phyloP scores from a whole-genome alignment of 768 basidiomycete species.

The Suillus subaureus region DNA sequence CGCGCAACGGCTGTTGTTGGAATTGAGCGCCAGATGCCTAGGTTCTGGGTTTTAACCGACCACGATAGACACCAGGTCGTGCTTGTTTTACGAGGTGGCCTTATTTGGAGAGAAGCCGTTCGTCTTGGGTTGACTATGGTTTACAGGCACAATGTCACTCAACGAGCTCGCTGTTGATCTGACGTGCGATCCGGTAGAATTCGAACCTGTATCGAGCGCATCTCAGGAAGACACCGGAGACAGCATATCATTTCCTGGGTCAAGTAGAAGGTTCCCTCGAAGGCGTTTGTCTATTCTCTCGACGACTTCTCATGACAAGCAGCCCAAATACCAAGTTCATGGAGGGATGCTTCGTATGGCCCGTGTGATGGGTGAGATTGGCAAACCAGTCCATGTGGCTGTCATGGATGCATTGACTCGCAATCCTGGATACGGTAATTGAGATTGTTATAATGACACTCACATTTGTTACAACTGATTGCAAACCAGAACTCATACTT shows the following conservation, averaged over 20 bases:
- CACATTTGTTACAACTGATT: slow-evolving; percentile 1
- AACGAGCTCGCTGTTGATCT: slow-evolving; percentile 88
- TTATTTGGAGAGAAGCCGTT: slow-evolving; percentile 2
- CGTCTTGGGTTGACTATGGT: not conserved
- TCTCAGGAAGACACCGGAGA: slow-evolving; percentile 33
- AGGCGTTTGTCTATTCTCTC: slow-evolving; percentile 27
- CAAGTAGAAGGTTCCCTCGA: slow-evolving; percentile 25
- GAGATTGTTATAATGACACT: not conserved
- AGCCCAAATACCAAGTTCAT: slow-evolving; percentile 63
- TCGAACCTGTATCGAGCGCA: slow-evolving; percentile 52
- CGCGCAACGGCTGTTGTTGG: slow-evolving; percentile 66
- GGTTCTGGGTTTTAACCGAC: slow-evolving; percentile 87
- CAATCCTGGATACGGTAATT: slow-evolving; percentile 70
- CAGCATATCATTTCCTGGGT: slow-evolving; percentile 40
- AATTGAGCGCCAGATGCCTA: slow-evolving; percentile 70
- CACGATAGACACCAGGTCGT: slow-evolving; percentile 74
- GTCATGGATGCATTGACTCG: slow-evolving; percentile 67
- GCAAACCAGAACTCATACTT: slow-evolving; percentile 62
- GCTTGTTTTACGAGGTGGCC: slow-evolving; percentile 66
- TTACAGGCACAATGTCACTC: slow-evolving; percentile 76
- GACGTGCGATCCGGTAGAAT: slow-evolving; percentile 75
- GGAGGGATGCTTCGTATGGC: slow-evolving; percentile 83
- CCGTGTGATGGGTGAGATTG: slow-evolving; percentile 72
- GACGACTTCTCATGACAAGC: slow-evolving; percentile 17
- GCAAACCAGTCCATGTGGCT: slow-evolving; percentile 76